Base-by-base conservation (phyloP, 768 basidiomycete genomes). In the Mycena rebaudengoi region DNA sequence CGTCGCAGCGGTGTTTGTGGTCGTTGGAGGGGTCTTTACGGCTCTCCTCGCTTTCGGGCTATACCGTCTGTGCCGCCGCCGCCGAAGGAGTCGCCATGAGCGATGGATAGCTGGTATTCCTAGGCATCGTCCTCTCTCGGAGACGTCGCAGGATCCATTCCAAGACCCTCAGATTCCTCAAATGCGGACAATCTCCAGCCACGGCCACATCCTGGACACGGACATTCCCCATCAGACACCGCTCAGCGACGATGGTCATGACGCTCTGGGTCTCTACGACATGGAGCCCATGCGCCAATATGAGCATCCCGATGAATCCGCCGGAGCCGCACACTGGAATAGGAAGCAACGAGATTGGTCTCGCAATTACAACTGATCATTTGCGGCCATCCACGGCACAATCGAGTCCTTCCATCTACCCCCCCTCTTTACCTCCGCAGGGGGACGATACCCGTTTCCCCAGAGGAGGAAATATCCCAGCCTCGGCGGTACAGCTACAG, bases 1-100 rank as follows among this genome's bases (percentile, higher is more conserved):
- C 11, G 88, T 92, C 4, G 87, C 88, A 2, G 92, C 90, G 7
- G 86, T 88, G n/a, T 94, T 94, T 73, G 81, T 90, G 7, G 87
- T 82, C 12, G 83, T 90, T 21, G 65, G 65, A 13, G 61, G 37
- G 14, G 23, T 64, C 13, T 7, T 64, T 23, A 64, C 66, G 12
- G 48, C 32, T 7, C 70, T 94, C 21, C 75, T 83, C 35, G 78
- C 82, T 6, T 81, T 85, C 1, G 81, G 79, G 0, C 64, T 88
- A 23, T 67, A 83, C n/a, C 67, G 83, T 20, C 81, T 83, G 70
- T 71, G 79, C 41, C 75, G 80, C 45, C 77, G 79, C 10, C 83
- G 77, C 48, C 79, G 80, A 40, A 75, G 72, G 39, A 74, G 70
- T 25, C 78, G 75, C 30, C 80, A 76, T 56, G 70, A 65, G 43